A percentile compares a stretch with the other conserved stretches of the same genome.
Evolutionary conservation across 78 protist species (phyloP).

Genomic region (Dictyostelium discoideum): DNA sequence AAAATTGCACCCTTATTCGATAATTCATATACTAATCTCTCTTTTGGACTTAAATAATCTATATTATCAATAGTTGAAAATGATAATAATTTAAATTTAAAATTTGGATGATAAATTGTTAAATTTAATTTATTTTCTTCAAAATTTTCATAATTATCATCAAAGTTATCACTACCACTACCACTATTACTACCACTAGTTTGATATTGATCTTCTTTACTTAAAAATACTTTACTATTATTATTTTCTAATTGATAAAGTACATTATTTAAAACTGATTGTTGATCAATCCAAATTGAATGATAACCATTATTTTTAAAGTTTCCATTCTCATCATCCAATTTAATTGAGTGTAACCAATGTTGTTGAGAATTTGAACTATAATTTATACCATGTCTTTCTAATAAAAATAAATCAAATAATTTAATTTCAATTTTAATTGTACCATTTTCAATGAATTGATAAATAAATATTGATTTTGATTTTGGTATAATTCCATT

Average conservation of each 20-base stretch:
- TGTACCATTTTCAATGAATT: neutral
- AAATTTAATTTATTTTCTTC: neutral
- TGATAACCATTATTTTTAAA: neutral
- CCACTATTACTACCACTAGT: too few relatives aligned
- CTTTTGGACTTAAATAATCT: slow-evolving; percentile 45
- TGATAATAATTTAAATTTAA: neutral
- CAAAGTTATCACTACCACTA: neutral
- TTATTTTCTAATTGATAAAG: neutral
- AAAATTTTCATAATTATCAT: neutral
- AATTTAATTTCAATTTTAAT: neutral
- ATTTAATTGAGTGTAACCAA: neutral
- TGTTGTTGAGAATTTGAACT: neutral
- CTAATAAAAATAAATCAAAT: slow-evolving; percentile 42
- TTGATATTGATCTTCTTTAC: neutral
- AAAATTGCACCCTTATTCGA: neutral
- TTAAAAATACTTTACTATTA: neutral
- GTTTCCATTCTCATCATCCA: neutral
- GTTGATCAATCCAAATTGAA: slow-evolving; percentile 26
- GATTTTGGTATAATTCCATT: slow-evolving; percentile 14
- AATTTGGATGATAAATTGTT: slow-evolving; percentile 21
- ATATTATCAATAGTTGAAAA: neutral
- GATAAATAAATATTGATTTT: slow-evolving; percentile 30
- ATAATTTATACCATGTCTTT: neutral
- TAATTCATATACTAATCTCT: slow-evolving; percentile 9
- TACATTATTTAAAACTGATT: slow-evolving; percentile 10